Percentiles rank a stretch among this genome's conserved stretches.
phyloP scores from a whole-genome alignment of 2,329 filamentous ascomycete genomes.

The Cladosporium oxysporum region DNA sequence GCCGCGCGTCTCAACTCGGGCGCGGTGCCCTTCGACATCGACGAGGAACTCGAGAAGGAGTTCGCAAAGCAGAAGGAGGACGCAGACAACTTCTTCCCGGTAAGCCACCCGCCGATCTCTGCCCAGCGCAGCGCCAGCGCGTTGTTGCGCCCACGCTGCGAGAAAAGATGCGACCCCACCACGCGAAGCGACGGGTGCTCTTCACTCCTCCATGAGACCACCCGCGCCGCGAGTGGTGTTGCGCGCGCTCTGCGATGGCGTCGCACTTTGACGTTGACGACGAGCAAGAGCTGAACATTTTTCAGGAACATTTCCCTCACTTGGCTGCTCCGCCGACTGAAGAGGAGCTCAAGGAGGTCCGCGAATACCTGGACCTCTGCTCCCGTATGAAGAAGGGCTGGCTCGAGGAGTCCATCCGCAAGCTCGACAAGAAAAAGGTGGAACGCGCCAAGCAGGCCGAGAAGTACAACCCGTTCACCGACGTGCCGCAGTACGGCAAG shows the following conservation, averaged over 20 bases:
- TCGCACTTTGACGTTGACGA: constrained; percentile 16
- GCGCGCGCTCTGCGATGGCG: constrained; percentile 16
- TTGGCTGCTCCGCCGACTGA: constrained; percentile 14
- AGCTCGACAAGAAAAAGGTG: constrained; percentile 12
- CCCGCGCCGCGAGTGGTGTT: background rate
- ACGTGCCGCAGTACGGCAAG: constrained; percentile 18
- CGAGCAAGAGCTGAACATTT: constrained; percentile 19
- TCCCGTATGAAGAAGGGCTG: constrained; percentile 13
- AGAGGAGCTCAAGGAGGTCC: constrained; percentile 14
- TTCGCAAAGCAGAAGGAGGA: constrained; percentile 19
- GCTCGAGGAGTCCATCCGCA: constrained; percentile 14
- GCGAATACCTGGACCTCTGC: constrained; percentile 14
- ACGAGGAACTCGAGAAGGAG: constrained; percentile 19
- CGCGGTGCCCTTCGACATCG: constrained; percentile 17
- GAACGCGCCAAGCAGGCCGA: constrained; percentile 16
- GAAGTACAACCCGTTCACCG: constrained; percentile 15
- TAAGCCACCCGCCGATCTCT: constrained; percentile 13
- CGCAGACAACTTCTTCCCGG: constrained; percentile 17
- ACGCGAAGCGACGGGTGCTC: background rate
- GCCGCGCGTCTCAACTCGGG: constrained; percentile 16
- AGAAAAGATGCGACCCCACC: background rate
- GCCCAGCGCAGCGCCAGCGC: background rate
- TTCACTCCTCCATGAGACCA: background rate
- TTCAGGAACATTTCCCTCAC: constrained; percentile 20
- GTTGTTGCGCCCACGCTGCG: constrained; percentile 2